These are phyloP conservation scores for Aegilops longissima DNA, from an alignment of 176 grass and related monocot genomes.

Conservation along the genomic window DNA sequence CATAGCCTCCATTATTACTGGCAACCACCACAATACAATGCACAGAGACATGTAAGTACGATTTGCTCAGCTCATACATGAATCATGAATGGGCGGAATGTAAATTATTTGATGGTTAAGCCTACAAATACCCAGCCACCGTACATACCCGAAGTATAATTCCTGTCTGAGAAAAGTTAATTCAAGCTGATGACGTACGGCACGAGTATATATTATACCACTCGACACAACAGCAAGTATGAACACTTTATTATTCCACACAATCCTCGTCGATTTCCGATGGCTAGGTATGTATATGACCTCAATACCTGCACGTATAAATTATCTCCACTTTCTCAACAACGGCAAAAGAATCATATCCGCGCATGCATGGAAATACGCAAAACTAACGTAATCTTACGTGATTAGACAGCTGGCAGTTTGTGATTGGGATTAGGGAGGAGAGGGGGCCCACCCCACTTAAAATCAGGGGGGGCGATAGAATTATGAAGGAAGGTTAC, in stretches of 20 bases:
- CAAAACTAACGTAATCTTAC: too few species aligned
- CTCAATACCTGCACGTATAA: too few species aligned
- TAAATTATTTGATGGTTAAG: background rate
- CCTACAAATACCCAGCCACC: background rate
- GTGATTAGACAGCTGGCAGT: too few species aligned
- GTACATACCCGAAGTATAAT: background rate
- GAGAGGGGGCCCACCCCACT: too few species aligned
- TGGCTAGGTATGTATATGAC: background rate
- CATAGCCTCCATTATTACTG: background rate
- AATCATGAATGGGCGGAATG: too few species aligned
- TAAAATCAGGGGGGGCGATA: too few species aligned
- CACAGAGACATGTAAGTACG: background rate
- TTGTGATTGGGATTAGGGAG: too few species aligned
- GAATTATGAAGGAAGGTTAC: too few species aligned
- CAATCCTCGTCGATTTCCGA: background rate
- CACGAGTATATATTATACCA: background rate
- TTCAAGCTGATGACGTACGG: background rate
- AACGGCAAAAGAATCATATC: background rate
- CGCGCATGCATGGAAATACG: background rate
- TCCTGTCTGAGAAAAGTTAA: too few species aligned
- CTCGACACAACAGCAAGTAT: background rate
- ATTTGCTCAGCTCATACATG: too few species aligned
- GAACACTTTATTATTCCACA: conserved; percentile 1
- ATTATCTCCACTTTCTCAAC: too few species aligned
- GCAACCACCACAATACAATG: conserved; percentile 16